phyloP scores from a whole-genome alignment of 2,329 filamentous ascomycete genomes.

The Gliomastix tumulicola region DNA sequence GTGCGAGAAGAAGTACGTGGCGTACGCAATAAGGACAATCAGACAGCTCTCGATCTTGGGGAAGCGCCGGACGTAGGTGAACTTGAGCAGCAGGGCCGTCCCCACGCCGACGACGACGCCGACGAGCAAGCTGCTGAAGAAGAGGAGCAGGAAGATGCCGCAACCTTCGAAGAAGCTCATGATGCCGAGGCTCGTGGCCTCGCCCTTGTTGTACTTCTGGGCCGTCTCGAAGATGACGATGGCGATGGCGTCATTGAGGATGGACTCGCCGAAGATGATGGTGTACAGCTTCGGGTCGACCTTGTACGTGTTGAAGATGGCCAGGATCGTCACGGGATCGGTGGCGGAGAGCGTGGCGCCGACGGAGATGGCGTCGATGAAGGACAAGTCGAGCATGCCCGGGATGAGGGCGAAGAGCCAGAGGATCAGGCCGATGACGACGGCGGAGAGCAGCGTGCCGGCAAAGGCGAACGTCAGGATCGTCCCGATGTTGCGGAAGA shows the following conservation, averaged over 20 bases:
- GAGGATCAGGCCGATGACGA: conserved; percentile 85
- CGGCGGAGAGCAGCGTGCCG: conserved; percentile 91
- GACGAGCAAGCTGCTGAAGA: conserved; percentile 89
- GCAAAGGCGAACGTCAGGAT: conserved; percentile 97
- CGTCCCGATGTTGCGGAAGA: conserved; percentile 96
- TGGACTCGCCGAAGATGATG: conserved; percentile 97
- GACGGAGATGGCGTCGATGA: conserved; percentile 93
- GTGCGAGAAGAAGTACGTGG: conserved; percentile 97
- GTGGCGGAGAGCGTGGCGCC: conserved; percentile 95
- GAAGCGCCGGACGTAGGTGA: conserved; percentile 85
- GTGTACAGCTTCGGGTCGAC: conserved; percentile 98
- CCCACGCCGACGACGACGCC: conserved; percentile 80
- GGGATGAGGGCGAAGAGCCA: conserved; percentile 86
- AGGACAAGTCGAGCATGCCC: conserved; percentile 75
- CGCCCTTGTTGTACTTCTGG: conserved; percentile 78
- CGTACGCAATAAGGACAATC: conserved; percentile 88
- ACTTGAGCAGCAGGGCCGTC: conserved; percentile 85
- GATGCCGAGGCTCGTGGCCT: conserved; percentile 64
- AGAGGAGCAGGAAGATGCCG: conserved; percentile 90
- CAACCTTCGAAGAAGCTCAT: conserved; percentile 85
- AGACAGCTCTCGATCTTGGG: conserved; percentile 96
- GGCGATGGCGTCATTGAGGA: conserved; percentile 94
- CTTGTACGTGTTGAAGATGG: conserved; percentile 99
- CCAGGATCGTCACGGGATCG: conserved; percentile 93
- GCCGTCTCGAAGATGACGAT: conserved; percentile 98